Conservation (phyloP, 2,329 filamentous ascomycete genomes). For the Ceratocystis harringtonii region DNA sequence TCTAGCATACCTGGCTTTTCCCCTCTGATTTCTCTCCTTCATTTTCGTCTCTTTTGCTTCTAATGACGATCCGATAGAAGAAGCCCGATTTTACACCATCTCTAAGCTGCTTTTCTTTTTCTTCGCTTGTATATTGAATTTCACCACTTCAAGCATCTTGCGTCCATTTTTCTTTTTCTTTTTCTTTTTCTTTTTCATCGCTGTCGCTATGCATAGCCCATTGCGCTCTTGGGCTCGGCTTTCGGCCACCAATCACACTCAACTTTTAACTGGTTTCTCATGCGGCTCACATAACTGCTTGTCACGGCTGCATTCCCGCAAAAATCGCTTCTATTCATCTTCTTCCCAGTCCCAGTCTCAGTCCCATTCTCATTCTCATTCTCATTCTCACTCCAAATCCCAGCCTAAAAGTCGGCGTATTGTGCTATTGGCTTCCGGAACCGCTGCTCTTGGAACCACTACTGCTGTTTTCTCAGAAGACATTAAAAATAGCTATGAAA, state of each 20-base stretch:
- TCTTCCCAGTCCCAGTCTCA: neutral
- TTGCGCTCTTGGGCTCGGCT: conserved; percentile 15
- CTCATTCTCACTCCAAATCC: neutral
- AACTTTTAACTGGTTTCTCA: neutral
- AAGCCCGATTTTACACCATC: neutral
- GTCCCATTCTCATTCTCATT: neutral
- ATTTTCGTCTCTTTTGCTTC: neutral
- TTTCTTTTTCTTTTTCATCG: neutral
- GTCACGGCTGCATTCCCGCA: neutral
- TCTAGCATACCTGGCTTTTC: neutral
- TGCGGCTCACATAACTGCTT: neutral
- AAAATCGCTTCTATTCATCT: conserved; percentile 11
- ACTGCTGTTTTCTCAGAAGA: conserved; percentile 47
- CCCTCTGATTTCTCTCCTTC: neutral
- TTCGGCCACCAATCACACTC: conserved; percentile 4
- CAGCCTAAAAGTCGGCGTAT: conserved; percentile 19
- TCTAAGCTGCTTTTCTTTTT: neutral
- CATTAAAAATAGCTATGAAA: conserved; percentile 60
- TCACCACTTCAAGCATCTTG: neutral
- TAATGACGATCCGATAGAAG: neutral
- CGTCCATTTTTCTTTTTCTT: neutral
- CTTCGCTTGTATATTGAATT: neutral
- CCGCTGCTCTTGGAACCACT: conserved; percentile 34
- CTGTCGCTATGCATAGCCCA: conserved; percentile 10
- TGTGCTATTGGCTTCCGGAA: conserved; percentile 37